These are phyloP conservation scores for Linnemannia elongata DNA, from an alignment of 192 early-diverging fungal genomes.

Conservation along the genomic window DNA sequence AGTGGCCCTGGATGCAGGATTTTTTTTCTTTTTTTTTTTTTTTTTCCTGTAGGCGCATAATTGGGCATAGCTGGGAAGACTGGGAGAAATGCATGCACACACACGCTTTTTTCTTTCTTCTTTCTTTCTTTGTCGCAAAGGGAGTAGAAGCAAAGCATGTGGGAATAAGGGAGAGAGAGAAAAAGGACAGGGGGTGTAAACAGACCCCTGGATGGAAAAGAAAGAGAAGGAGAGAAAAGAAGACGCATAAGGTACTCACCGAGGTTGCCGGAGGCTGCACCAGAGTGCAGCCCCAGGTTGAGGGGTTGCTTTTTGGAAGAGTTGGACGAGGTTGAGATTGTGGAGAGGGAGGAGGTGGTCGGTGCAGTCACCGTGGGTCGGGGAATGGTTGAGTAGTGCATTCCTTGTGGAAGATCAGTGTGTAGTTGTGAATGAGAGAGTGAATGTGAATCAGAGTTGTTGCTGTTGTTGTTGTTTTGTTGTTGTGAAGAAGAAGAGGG, in stretches of 20 bases:
- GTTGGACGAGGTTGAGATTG: neutral
- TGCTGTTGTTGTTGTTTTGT: neutral
- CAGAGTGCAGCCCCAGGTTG: conserved; percentile 63
- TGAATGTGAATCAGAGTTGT: conserved; percentile 5
- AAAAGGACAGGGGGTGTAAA: no score
- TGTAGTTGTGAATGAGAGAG: neutral
- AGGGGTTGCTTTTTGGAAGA: conserved; percentile 18
- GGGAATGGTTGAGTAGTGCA: neutral
- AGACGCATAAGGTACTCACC: conserved; percentile 40
- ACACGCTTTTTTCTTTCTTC: neutral
- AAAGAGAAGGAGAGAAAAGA: neutral
- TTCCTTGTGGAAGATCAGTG: neutral
- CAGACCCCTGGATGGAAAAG: neutral
- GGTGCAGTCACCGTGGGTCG: neutral
- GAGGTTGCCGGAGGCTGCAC: conserved; percentile 67
- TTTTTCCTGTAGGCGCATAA: neutral
- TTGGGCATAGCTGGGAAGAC: neutral
- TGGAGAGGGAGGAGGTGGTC: conserved; percentile 3
- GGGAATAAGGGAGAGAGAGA: neutral
- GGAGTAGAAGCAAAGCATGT: neutral
- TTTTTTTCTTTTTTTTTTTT: neutral
- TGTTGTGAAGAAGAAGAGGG: neutral
- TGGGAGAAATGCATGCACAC: neutral
- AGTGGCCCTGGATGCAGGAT: neutral
- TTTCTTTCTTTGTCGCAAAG: neutral